Conservation (phyloP, 805 yeast species). For the Alloascoidea hylecoeti region DNA sequence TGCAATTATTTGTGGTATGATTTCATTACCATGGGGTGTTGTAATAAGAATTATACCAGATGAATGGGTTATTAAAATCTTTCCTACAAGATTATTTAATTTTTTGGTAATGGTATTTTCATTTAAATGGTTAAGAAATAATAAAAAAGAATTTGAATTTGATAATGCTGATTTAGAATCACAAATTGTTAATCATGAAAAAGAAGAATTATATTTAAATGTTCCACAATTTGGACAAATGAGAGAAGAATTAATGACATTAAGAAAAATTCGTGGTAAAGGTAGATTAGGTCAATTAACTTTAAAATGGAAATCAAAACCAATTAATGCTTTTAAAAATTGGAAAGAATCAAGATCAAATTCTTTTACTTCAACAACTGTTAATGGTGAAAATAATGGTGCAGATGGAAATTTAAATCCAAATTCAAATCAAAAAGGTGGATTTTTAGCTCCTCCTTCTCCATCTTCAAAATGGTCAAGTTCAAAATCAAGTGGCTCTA, state of each 20-base stretch:
- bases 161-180: conserved; percentile 4
- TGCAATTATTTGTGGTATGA: conserved; percentile 66
- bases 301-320: conserved; percentile 1
- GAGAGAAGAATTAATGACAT: conserved; percentile 19
- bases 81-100: conserved; percentile 46
- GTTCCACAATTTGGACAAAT: conserved; percentile 20
- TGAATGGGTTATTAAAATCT: conserved; percentile 44
- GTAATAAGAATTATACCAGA: conserved; percentile 77
- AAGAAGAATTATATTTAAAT: neutral
- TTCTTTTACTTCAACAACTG: neutral
- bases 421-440: neutral
- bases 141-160: conserved; percentile 7
- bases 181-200: neutral
- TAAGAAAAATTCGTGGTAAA: conserved; percentile 19
- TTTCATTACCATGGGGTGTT: conserved; percentile 74
- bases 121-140: conserved; percentile 5
- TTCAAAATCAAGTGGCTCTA: conserved; percentile 9
- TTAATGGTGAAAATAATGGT: neutral
- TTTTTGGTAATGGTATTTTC: conserved; percentile 14
- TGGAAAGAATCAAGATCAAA: neutral
- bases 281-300: conserved; percentile 19
- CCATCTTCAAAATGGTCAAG: neutral
- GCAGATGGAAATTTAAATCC: neutral
- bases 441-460: neutral
- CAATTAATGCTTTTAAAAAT: neutral